These are phyloP conservation scores for Pythium sp. DNA, from an alignment of 352 stramenopile species.

Conservation along the genomic window DNA sequence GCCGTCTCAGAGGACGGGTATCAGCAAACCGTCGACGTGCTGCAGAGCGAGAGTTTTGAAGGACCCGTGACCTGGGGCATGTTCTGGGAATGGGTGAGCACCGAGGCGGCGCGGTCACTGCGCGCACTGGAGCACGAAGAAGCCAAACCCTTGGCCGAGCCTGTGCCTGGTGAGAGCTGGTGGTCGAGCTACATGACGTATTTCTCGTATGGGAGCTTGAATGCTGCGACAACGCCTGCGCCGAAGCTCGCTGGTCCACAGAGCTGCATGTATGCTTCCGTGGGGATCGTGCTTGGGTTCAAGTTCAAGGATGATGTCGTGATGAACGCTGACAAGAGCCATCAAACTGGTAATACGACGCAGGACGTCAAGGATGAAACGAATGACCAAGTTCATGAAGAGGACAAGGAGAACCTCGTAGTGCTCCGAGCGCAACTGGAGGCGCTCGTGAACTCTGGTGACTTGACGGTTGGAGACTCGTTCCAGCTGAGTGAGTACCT, in stretches of 20 bases:
- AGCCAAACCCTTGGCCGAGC: slow-evolving; percentile 36
- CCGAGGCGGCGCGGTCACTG: slow-evolving; percentile 66
- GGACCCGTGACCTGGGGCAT: slow-evolving; percentile 75
- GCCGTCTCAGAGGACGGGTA: slow-evolving; percentile 67
- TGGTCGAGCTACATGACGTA: slow-evolving; percentile 63
- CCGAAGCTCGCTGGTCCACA: slow-evolving; percentile 10
- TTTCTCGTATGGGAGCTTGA: slow-evolving; percentile 26
- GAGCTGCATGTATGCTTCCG: slow-evolving; percentile 36
- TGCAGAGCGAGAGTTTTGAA: slow-evolving; percentile 59
- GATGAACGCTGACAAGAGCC: neutral
- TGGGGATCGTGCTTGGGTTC: slow-evolving; percentile 26
- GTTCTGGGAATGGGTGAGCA: slow-evolving; percentile 88
- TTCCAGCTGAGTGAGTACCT: slow-evolving; percentile 70
- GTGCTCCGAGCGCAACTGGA: slow-evolving; percentile 75
- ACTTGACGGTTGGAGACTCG: slow-evolving; percentile 61
- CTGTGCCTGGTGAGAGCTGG: slow-evolving; percentile 44
- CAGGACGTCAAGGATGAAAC: neutral
- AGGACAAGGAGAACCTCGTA: slow-evolving; percentile 25
- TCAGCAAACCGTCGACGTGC: slow-evolving; percentile 49
- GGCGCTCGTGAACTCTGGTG: slow-evolving; percentile 62
- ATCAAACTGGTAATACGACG: neutral
- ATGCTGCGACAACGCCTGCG: slow-evolving; percentile 15
- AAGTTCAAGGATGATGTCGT: neutral
- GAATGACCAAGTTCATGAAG: neutral
- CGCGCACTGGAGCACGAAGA: slow-evolving; percentile 62